Conservation (phyloP, 148 eudicot species). For the Agrostemma githago region DNA sequence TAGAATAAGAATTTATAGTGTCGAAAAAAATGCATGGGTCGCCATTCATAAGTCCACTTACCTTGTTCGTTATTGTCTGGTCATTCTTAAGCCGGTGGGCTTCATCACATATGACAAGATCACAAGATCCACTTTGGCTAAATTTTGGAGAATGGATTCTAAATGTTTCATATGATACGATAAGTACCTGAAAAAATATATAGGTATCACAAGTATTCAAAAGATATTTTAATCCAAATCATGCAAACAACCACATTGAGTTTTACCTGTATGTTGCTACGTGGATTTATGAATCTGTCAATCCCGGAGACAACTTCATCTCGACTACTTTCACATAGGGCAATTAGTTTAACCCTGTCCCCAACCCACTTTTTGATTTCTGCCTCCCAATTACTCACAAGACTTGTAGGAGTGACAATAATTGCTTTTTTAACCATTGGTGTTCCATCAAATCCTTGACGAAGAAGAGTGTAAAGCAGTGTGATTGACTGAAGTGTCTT, state of each 20-base stretch:
- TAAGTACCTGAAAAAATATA: conserved; percentile 61
- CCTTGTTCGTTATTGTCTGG: conserved; percentile 88
- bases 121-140: conserved; percentile 68
- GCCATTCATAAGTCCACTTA: conserved; percentile 31
- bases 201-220: conserved; percentile 29
- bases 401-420: conserved; percentile 96
- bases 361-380: conserved; percentile 96
- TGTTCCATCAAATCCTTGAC: conserved; percentile 91
- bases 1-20: neutral
- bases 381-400: conserved; percentile 99
- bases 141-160: conserved; percentile 88
- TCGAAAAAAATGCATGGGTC: neutral
- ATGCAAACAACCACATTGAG: conserved; percentile 7
- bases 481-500: conserved; percentile 98
- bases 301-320: conserved; percentile 78
- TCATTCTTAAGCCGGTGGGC: conserved; percentile 98
- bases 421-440: conserved; percentile 92
- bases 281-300: conserved; percentile 55
- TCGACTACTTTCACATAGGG: conserved; percentile 91
- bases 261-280: conserved; percentile 61
- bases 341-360: conserved; percentile 76
- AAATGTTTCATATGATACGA: conserved; percentile 96
- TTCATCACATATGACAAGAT: conserved; percentile 96
- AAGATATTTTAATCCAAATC: conserved; percentile 12
- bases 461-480: conserved; percentile 82